Percentiles rank a stretch among this genome's conserved stretches.
phyloP scores from a whole-genome alignment of 179 eudicot genomes.

The Beta corolliflora region DNA sequence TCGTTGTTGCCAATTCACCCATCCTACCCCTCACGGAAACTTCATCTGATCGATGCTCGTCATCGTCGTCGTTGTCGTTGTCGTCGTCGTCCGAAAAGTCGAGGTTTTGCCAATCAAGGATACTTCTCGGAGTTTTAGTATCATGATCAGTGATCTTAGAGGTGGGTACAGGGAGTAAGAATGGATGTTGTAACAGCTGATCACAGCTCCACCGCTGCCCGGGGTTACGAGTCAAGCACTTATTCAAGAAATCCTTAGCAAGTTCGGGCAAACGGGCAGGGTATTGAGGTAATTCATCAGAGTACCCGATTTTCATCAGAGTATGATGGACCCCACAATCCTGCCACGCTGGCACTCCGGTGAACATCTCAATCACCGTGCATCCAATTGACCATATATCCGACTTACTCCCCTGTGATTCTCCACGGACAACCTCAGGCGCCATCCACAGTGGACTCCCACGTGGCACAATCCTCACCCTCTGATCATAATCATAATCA shows the following conservation, averaged over 20 bases:
- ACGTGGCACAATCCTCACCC: conserved; percentile 38
- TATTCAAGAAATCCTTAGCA: conserved; percentile 56
- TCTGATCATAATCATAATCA: too few relatives aligned
- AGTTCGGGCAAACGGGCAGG: conserved; percentile 44
- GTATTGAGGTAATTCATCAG: conserved; percentile 48
- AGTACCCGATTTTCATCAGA: conserved; percentile 55
- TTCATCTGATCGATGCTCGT: background rate
- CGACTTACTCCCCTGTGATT: conserved; percentile 65
- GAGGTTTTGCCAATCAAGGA: conserved; percentile 48
- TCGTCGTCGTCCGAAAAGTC: conserved; percentile 36
- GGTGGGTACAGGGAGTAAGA: conserved; percentile 30
- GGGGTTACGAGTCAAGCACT: conserved; percentile 55
- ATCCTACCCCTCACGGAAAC: conserved; percentile 40
- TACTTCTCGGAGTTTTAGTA: conserved; percentile 54
- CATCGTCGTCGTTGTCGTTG: conserved; percentile 5
- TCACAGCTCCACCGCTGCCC: conserved; percentile 67
- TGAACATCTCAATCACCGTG: conserved; percentile 81
- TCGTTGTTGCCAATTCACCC: conserved; percentile 37
- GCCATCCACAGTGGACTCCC: conserved; percentile 97
- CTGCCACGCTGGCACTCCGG: conserved; percentile 77
- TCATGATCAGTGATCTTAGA: background rate
- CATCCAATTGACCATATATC: conserved; percentile 87
- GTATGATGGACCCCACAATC: conserved; percentile 53
- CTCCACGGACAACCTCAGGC: conserved; percentile 76
- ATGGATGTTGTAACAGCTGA: conserved; percentile 70